Evolutionary conservation across 129 eudicot species (phyloP).

Genomic region (Apium graveolens): DNA sequence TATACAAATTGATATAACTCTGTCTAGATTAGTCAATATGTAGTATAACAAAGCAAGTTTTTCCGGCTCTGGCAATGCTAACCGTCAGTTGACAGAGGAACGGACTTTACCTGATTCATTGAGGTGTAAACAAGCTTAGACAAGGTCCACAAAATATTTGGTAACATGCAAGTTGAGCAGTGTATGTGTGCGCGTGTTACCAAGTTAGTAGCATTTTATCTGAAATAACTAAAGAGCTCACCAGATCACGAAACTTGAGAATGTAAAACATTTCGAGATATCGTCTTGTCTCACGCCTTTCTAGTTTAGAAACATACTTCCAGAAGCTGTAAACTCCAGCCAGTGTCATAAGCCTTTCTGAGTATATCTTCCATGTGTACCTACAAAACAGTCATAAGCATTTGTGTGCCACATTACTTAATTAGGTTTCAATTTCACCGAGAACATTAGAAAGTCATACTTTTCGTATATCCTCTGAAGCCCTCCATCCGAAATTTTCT

Average conservation of each 20-base stretch:
- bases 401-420: background rate
- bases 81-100: background rate
- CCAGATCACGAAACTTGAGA: constrained; percentile 91
- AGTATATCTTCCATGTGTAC: constrained; percentile 96
- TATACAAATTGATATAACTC: background rate
- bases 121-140: background rate
- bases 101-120: constrained; percentile 5
- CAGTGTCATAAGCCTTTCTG: constrained; percentile 86
- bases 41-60: background rate
- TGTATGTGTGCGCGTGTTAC: background rate
- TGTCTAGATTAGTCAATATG: background rate
- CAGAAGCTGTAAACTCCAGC: constrained; percentile 96
- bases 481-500: constrained; percentile 57
- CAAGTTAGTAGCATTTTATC: background rate
- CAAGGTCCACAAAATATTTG: background rate
- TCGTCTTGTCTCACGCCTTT: constrained; percentile 85
- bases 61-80: background rate
- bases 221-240: constrained; percentile 25
- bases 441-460: constrained; percentile 27
- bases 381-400: constrained; percentile 27
- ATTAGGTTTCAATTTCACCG: background rate
- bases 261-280: constrained; percentile 99
- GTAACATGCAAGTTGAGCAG: background rate
- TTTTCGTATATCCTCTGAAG: constrained; percentile 71
- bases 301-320: constrained; percentile 90